Base-by-base conservation (phyloP, 164 flowering plant genomes). In the Dillenia turbinata region DNA sequence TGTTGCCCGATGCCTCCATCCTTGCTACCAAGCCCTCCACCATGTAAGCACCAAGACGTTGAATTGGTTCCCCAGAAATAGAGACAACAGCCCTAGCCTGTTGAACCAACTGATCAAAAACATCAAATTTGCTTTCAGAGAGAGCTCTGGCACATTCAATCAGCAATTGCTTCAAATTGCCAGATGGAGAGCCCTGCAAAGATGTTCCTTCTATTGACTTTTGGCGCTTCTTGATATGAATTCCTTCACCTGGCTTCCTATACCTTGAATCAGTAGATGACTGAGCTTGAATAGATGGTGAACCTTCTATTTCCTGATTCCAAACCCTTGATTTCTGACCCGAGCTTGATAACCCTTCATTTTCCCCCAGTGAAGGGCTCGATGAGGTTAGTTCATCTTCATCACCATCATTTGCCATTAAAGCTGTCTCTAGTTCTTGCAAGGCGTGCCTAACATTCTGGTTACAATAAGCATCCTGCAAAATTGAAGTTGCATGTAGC, bases 41-140 rank as follows among this genome's bases (percentile, higher is more conserved):
- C 80, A 86, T 54, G 72, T 86, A 86, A 56, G 91, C 88, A 48
- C 88, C 91, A 7, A 86, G 80, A 24, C 91, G 85, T 71, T 86
- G 86, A 54, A 84, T 76, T 40, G 91, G 91, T 49, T 80, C 84
- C 33, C 91, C 90, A 62, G 62, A 62, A 44, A 89, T 71, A 14
- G 88, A 80, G 13, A 89, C 96, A 44, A 57, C 75, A 52, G 57
- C 26, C 59, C 85, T 76, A 3, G 89, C 83, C 52, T 58, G 62
- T 46, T 73, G 79, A 47, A 77, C 60, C 69, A 85, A 61, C 49
- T 69, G 71, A 2, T 81, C 81, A 57, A 85, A 87, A 63, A 72
- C 76, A 22, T 67, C 77, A 24, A 78, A 54, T 63, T 68, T 76
- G 62, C 79, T 78, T 47, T 87, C 93, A 19, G 84, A 61, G 3